These are phyloP conservation scores for Pseudocercospora pini-densiflorae DNA, from an alignment of 2,329 filamentous ascomycete species.

Conservation along the genomic window DNA sequence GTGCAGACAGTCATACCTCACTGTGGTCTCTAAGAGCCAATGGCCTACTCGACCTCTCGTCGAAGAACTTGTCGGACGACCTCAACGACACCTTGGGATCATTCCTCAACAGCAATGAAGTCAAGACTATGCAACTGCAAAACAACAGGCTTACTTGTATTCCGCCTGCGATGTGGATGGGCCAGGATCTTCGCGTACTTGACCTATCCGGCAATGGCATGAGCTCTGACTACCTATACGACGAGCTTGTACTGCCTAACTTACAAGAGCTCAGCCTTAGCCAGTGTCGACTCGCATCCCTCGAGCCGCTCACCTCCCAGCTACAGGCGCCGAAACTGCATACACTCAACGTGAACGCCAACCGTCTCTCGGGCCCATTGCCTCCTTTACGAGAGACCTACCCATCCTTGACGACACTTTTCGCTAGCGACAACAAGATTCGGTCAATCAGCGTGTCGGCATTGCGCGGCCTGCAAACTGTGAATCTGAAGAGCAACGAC, in stretches of 20 bases:
- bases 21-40: slow-evolving; percentile 38
- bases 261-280: slow-evolving; percentile 78
- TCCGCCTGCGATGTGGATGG: slow-evolving; percentile 71
- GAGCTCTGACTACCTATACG: slow-evolving; percentile 68
- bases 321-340: slow-evolving; percentile 76
- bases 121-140: slow-evolving; percentile 69
- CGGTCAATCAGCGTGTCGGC: slow-evolving; percentile 68
- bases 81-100: slow-evolving; percentile 46
- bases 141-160: slow-evolving; percentile 76
- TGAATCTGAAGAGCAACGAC: slow-evolving; percentile 85
- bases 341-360: slow-evolving; percentile 80
- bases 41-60: slow-evolving; percentile 49
- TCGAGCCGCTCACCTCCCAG: slow-evolving; percentile 67
- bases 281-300: slow-evolving; percentile 72
- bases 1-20: slow-evolving; percentile 16
- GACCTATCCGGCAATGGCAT: slow-evolving; percentile 50
- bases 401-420: slow-evolving; percentile 70
- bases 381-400: slow-evolving; percentile 70
- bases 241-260: slow-evolving; percentile 63
- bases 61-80: slow-evolving; percentile 44
- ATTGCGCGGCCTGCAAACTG: slow-evolving; percentile 73
- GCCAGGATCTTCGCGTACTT: slow-evolving; percentile 63
- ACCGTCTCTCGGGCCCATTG: slow-evolving; percentile 72
- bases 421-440: slow-evolving; percentile 80
- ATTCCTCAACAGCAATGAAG: slow-evolving; percentile 52